Percentiles rank a stretch among this genome's conserved stretches.
These are phyloP conservation scores for Rhodotorula sp. DNA, from an alignment of 1,284 basidiomycete species.

Conservation along the genomic window DNA sequence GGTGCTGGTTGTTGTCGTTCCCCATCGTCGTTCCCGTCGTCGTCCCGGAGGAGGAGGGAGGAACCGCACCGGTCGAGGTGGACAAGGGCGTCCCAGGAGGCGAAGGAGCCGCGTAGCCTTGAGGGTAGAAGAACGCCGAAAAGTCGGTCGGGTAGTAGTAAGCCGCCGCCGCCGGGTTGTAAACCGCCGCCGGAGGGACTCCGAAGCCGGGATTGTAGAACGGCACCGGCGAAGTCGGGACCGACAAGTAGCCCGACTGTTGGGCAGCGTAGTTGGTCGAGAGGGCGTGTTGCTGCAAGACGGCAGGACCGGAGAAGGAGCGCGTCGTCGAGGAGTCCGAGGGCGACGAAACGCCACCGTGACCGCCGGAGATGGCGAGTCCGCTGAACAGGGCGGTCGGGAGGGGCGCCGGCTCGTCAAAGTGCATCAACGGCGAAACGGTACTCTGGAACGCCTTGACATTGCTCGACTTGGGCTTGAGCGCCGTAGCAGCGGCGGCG, in stretches of 20 bases:
- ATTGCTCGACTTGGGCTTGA: constrained; percentile 2
- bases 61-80: too few relatives aligned
- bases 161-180: neutral
- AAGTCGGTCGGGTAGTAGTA: neutral
- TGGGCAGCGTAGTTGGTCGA: neutral
- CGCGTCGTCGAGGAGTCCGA: neutral
- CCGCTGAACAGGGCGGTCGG: neutral
- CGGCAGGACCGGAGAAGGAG: neutral
- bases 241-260: neutral
- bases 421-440: neutral
- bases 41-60: neutral
- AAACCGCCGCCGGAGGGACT: neutral
- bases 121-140: neutral
- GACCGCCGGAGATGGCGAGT: neutral
- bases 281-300: neutral
- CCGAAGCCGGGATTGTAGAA: neutral
- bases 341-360: neutral
- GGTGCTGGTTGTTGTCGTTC: neutral
- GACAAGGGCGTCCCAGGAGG: neutral
- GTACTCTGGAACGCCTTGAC: neutral
- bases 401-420: neutral
- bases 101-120: neutral
- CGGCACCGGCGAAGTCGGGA: neutral
- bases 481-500: neutral
- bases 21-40: neutral